phyloP scores from a whole-genome alignment of 768 basidiomycete species.

The Trametopsis cervina region DNA sequence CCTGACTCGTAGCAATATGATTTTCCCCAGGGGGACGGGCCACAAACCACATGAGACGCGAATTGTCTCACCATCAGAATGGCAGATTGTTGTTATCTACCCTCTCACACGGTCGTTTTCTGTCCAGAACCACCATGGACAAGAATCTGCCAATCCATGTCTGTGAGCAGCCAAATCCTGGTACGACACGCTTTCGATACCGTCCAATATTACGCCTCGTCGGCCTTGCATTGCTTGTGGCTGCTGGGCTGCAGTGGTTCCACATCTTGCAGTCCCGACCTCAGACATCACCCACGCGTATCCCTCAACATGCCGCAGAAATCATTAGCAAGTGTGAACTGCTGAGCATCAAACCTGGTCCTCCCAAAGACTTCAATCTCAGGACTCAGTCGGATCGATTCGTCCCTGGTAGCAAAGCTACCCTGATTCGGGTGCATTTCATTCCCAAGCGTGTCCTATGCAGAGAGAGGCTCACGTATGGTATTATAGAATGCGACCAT shows the following conservation, averaged over 20 bases:
- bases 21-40: too few species aligned
- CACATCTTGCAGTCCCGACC: not conserved
- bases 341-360: conserved; percentile 34
- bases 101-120: not conserved
- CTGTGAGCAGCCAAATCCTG: not conserved
- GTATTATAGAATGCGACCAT: conserved; percentile 50
- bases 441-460: too few species aligned
- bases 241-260: conserved; percentile 2
- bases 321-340: conserved; percentile 39
- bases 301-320: conserved; percentile 22
- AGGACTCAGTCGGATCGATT: conserved; percentile 61
- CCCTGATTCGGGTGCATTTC: conserved; percentile 40
- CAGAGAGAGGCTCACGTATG: conserved; percentile 4
- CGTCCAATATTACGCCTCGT: not conserved
- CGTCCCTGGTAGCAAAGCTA: conserved; percentile 52
- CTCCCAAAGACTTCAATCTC: conserved; percentile 37
- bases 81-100: too few species aligned
- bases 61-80: too few species aligned
- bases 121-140: conserved; percentile 6
- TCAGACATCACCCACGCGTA: not conserved
- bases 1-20: too few species aligned
- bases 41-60: too few species aligned
- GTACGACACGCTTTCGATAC: too few species aligned
- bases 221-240: not conserved
- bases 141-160: conserved; percentile 3